phyloP scores from a whole-genome alignment of 225 moss, liverwort and hornwort genomes.

The Pleurozium schreberi region DNA sequence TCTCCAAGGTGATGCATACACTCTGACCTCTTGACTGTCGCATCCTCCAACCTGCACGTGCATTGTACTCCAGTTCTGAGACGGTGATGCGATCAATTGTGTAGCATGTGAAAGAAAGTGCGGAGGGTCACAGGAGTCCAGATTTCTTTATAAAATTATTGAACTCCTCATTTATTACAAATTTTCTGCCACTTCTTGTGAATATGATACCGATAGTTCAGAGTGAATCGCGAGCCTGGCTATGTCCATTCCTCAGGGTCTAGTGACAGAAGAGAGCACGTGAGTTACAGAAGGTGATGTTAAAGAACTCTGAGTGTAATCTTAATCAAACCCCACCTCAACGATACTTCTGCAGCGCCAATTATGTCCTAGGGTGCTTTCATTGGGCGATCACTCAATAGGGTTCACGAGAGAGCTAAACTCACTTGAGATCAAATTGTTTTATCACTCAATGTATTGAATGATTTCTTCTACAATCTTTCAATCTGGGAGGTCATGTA shows the following conservation, averaged over 20 bases:
- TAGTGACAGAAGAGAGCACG: neutral
- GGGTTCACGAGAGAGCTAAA: neutral
- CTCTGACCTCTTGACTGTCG: neutral
- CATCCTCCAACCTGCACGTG: neutral
- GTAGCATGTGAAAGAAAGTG: neutral
- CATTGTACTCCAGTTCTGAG: neutral
- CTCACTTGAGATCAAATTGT: neutral
- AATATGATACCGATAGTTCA: too few species aligned
- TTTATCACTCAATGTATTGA: neutral
- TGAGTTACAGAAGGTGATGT: neutral
- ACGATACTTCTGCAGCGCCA: neutral
- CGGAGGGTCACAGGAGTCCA: too few species aligned
- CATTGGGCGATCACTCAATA: neutral
- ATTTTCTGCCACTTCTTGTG: neutral
- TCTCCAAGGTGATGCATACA: conserved; percentile 23
- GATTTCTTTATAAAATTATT: neutral
- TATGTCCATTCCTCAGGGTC: neutral
- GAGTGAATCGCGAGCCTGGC: neutral
- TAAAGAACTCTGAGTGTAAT: neutral
- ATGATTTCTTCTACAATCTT: neutral
- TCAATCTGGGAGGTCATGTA: neutral
- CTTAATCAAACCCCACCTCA: neutral
- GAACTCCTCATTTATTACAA: neutral
- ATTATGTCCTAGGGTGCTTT: neutral
- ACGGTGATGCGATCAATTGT: neutral